Conservation (phyloP, 192 early-diverging fungal species). For the Powellomyces hirtus region DNA sequence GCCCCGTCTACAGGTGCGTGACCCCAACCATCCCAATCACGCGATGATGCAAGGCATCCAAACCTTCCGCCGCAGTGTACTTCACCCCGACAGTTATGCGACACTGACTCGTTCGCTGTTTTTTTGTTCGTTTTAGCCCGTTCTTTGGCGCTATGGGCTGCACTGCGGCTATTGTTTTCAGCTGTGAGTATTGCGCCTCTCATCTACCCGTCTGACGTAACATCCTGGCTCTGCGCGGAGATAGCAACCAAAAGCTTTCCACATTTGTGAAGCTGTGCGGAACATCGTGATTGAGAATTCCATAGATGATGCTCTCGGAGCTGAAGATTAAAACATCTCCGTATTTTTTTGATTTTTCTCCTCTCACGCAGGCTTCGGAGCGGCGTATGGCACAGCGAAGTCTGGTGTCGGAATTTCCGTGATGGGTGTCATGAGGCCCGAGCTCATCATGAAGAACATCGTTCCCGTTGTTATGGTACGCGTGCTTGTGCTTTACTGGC, state of each 20-base stretch:
- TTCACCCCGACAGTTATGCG: not conserved
- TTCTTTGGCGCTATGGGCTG: constrained; percentile 95
- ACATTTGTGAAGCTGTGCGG: not conserved
- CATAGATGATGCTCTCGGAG: not conserved
- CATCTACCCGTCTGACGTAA: not conserved
- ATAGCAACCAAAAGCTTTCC: not conserved
- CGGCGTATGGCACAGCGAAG: constrained; percentile 97
- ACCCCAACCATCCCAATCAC: not conserved
- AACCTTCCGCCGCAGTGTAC: not conserved
- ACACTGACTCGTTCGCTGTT: not conserved
- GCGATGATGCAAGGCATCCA: not conserved
- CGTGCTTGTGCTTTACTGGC: too few species aligned
- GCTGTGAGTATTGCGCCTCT: constrained; percentile 32
- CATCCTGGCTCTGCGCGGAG: not conserved
- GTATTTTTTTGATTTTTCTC: constrained; percentile 13
- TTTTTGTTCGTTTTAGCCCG: constrained; percentile 41
- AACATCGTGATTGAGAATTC: not conserved
- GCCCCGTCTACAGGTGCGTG: constrained; percentile 34
- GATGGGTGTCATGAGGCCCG: constrained; percentile 91
- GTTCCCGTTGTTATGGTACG: constrained; percentile 96
- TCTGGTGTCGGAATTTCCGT: constrained; percentile 94
- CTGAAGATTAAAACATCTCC: not conserved
- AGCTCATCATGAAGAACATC: constrained; percentile 67
- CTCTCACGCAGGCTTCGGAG: constrained; percentile 74
- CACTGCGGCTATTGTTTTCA: constrained; percentile 87